Base-by-base conservation (phyloP, 495 filamentous ascomycete species). In the Podospora pseudopauciseta region DNA sequence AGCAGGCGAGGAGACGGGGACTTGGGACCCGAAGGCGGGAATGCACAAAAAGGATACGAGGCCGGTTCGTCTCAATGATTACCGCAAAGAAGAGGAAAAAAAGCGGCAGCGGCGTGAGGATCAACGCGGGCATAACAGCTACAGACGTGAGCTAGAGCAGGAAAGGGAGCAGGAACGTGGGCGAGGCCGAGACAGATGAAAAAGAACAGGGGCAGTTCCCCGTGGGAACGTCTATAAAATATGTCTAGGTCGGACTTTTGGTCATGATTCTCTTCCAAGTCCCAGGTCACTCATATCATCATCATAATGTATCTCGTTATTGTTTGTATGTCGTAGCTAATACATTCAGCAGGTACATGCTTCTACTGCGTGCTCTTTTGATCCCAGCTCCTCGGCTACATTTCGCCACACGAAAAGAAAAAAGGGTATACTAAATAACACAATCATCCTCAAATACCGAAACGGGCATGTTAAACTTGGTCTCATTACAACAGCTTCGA, bases 1-100 rank as follows among this genome's bases (percentile, higher is more conserved):
- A 20, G 88, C 87, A 15, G 91, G 90, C 56, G 86, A 90, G 56
- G 93, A 97, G 16, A 77, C 78, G 26, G 77, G 70, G 30, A 74
- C 72, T 15, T 77, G 78, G 81, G 75, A 78, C n/a, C 77, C 75
- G 64, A 80, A 77, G 61, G 64, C 65, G 16, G 27, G 66, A 63
- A 32, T 30, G 19, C 16, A 28, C 15, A 63, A 63, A 32, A 73
- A 67, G 56, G 70, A 75, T 54, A 71, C 73, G 9, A 69, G 71
- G 58, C 76, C 80, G 11, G 78, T 78, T 23, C 74, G 81, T n/a
- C 72, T 84, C 28, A 74, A 82, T 20, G 82, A 84, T 63, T 83
- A 84, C 65, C 67, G 72, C 39, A 73, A 78, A 49, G 80, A 81
- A 20, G 77, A 82, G 60, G 76, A 76, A 34, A 80, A 77, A 65